phyloP scores from a whole-genome alignment of 1,284 basidiomycete species.

The Pyrrhoderma lamaoense region DNA sequence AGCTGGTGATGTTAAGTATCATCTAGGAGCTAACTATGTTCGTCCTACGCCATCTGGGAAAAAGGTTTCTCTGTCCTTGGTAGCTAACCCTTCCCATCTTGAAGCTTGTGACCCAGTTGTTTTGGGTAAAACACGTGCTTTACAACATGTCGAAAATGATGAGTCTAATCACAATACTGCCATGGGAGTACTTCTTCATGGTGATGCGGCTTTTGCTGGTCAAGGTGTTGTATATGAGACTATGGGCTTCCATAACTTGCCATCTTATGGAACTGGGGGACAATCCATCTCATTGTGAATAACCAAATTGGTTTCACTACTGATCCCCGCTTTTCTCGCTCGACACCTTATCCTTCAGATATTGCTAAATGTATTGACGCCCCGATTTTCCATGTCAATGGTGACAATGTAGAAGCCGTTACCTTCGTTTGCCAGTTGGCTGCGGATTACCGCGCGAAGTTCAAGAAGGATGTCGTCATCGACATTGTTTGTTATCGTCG shows the following conservation, averaged over 20 bases:
- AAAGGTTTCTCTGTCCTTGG: conserved; percentile 95
- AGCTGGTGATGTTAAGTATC: conserved; percentile 98
- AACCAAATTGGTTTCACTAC: conserved; percentile 99
- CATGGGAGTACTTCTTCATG: conserved; percentile 94
- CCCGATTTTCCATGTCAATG: conserved; percentile 99
- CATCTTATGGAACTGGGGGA: conserved; percentile 94
- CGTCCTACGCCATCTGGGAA: conserved; percentile 97
- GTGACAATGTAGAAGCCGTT: conserved; percentile 97
- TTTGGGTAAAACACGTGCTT: conserved; percentile 93
- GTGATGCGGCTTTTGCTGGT: conserved; percentile 97
- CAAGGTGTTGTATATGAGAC: conserved; percentile 99
- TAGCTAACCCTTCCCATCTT: conserved; percentile 97
- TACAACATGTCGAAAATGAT: conserved; percentile 94
- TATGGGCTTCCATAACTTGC: conserved; percentile 96
- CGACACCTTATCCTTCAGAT: conserved; percentile 98
- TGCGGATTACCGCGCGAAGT: conserved; percentile 96
- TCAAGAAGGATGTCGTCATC: conserved; percentile 98
- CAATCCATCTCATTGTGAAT: conserved; percentile 98
- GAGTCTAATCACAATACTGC: conserved; percentile 71
- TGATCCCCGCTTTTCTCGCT: conserved; percentile 94
- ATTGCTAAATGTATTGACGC: conserved; percentile 98
- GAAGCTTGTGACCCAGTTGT: conserved; percentile 98
- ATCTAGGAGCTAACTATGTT: conserved; percentile 98
- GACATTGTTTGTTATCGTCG: conserved; percentile 99
- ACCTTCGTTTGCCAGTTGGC: conserved; percentile 98